A percentile compares a stretch with the other conserved stretches of the same genome.
phyloP scores from a whole-genome alignment of 768 basidiomycete genomes.

The Sarcodon aspratus region DNA sequence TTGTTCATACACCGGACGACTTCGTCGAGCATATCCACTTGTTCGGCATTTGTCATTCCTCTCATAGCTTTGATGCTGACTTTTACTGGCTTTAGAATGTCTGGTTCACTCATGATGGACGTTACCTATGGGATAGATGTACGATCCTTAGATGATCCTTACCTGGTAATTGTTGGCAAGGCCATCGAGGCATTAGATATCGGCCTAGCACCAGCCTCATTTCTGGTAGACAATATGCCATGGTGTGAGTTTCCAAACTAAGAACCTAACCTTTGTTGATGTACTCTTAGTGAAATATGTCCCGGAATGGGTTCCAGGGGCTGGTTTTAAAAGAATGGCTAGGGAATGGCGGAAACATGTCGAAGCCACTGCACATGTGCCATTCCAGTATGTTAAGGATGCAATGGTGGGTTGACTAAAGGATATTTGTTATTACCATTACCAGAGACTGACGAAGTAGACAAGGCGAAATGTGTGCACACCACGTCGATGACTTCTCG shows the following conservation, averaged over 20 bases:
- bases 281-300: constrained; percentile 7
- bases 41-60: constrained; percentile 3
- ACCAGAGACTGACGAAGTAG: too few species aligned
- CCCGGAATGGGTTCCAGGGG: constrained; percentile 12
- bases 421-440: too few species aligned
- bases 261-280: background rate
- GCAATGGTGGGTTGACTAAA: constrained; percentile 1
- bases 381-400: constrained; percentile 5
- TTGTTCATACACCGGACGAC: constrained; percentile 3
- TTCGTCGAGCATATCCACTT: constrained; percentile 7
- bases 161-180: constrained; percentile 6
- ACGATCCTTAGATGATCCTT: constrained; percentile 5
- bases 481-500: too few species aligned
- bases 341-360: background rate
- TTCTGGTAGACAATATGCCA: constrained; percentile 20
- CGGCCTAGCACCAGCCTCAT: constrained; percentile 17
- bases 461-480: too few species aligned
- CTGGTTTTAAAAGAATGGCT: constrained; percentile 8
- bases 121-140: constrained; percentile 10
- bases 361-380: constrained; percentile 1
- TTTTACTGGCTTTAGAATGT: constrained; percentile 1
- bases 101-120: constrained; percentile 7
- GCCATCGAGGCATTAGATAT: background rate
- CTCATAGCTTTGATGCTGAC: background rate
- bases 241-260: background rate